Conservation (phyloP, 768 basidiomycete genomes). For the Naganishia friedmannii region DNA sequence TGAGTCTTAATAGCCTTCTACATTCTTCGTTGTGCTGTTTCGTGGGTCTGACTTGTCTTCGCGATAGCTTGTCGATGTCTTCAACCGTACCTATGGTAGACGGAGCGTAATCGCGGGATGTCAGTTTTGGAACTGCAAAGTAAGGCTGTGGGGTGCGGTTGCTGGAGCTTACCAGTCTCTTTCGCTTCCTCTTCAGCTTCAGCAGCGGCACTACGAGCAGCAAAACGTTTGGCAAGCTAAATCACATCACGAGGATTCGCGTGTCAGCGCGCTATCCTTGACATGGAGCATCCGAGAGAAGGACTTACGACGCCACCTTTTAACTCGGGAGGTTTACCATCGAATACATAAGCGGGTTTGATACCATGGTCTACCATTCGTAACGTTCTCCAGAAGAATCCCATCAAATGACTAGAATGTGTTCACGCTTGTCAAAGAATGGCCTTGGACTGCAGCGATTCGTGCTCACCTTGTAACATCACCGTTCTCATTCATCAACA, state of each 20-base stretch:
- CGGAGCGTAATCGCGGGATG: background rate
- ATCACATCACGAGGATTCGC: background rate
- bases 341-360: conserved; percentile 96
- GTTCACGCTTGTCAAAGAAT: background rate
- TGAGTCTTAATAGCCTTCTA: conserved; percentile 74
- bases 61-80: conserved; percentile 83
- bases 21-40: conserved; percentile 96
- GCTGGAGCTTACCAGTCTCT: conserved; percentile 64
- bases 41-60: conserved; percentile 91
- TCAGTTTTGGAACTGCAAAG: no score
- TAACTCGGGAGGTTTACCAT: conserved; percentile 95
- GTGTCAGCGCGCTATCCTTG: background rate
- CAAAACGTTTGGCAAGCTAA: conserved; percentile 95
- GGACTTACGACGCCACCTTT: conserved; percentile 89
- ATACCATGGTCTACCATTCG: conserved; percentile 98
- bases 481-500: conserved; percentile 94
- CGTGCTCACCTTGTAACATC: conserved; percentile 74
- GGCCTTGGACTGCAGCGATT: conserved; percentile 15
- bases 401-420: conserved; percentile 78
- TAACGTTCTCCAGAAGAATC: conserved; percentile 95
- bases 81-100: conserved; percentile 67
- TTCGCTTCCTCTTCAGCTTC: conserved; percentile 95
- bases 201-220: conserved; percentile 83
- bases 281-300: background rate
- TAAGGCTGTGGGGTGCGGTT: no score